A percentile compares a stretch with the other conserved stretches of the same genome.
These are phyloP conservation scores for Collybia mongolica DNA, from an alignment of 768 basidiomycete genomes.

Conservation along the genomic window DNA sequence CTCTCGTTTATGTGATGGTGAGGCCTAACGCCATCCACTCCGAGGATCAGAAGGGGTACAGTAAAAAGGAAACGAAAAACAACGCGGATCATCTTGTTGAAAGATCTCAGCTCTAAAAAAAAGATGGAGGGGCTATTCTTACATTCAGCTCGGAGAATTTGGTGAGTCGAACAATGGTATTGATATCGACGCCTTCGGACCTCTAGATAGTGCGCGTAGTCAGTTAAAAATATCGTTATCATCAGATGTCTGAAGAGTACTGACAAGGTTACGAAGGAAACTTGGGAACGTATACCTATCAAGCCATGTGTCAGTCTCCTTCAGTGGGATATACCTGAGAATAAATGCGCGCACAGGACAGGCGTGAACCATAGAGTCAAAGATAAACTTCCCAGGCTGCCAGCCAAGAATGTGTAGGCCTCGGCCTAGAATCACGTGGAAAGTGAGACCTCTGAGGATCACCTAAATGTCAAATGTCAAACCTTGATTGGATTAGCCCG, in stretches of 20 bases:
- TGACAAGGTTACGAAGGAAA: constrained; percentile 61
- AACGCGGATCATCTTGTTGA: constrained; percentile 60
- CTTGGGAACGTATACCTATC: constrained; percentile 64
- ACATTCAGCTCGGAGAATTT: constrained; percentile 86
- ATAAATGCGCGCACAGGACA: constrained; percentile 47
- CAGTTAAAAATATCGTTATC: neutral
- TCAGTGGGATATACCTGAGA: constrained; percentile 2
- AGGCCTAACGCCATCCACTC: constrained; percentile 63
- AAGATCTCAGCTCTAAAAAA: neutral
- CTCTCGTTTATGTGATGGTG: constrained; percentile 66
- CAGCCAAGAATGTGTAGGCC: constrained; percentile 67
- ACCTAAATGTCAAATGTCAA: constrained; percentile 13
- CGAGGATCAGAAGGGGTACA: constrained; percentile 62
- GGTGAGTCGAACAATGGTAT: constrained; percentile 67
- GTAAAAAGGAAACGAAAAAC: constrained; percentile 74
- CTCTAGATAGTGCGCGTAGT: constrained; percentile 34
- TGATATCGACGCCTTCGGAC: constrained; percentile 58
- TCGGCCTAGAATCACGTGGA: constrained; percentile 51
- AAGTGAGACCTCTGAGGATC: constrained; percentile 3
- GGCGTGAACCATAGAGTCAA: constrained; percentile 77
- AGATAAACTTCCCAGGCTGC: constrained; percentile 64
- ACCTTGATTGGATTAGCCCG: constrained; percentile 61
- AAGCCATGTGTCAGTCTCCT: constrained; percentile 10
- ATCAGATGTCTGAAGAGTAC: constrained; percentile 14
- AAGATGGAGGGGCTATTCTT: constrained; percentile 20